Base-by-base conservation (phyloP, 441 rosid species). In the Jatropha multifida region DNA sequence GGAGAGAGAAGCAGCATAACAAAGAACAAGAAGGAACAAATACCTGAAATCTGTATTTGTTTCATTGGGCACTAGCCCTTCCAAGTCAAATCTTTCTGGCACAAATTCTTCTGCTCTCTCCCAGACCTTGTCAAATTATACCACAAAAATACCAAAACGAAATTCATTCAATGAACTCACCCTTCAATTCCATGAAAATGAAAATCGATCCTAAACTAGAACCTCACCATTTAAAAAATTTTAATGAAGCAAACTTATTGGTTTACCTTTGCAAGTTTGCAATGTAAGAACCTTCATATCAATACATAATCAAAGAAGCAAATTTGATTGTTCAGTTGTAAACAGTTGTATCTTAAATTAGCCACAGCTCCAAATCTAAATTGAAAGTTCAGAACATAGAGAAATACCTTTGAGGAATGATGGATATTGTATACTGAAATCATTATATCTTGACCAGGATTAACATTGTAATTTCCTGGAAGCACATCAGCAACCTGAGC, bases 381-480 rank as follows among this genome's bases (percentile, higher is more conserved):
- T 73, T 51, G 46, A 48, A 27, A 69, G 64, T 46, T 74, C 48
- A 63, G 40, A 46, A 23, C 66, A 78, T 38, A 77, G 40, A 26
- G 54, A 26, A 42, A 52, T 82, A 94, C 97, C 94, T 83, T 75
- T 5, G 94, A 84, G 32, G 97, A 94, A 84, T 81, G 97, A 83
- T 94, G 99, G 72, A 94, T 88, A 80, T 94, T 92, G 76, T 92
- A 94, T 71, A 92, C 99, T 0, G 99, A 92, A 67, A 94, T 92
- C 97, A 94, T 92, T 76, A 94, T 87, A 78, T 91, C 99, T 90
- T 94, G 97, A 76, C 97, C 97, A 46, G 92, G 69, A 76, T 89
- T 86, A 67, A 92, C 93, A 86, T 90, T 92, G 83, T 89, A 94
- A 81, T 87, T 77, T 79, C 99, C 99, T 12, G 99, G 97, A 82